Evolutionary conservation across 2,329 filamentous ascomycete genomes (phyloP), one percentile per base, ranked within the genome.

Genomic region (Reticulascus tulasneorum): DNA sequence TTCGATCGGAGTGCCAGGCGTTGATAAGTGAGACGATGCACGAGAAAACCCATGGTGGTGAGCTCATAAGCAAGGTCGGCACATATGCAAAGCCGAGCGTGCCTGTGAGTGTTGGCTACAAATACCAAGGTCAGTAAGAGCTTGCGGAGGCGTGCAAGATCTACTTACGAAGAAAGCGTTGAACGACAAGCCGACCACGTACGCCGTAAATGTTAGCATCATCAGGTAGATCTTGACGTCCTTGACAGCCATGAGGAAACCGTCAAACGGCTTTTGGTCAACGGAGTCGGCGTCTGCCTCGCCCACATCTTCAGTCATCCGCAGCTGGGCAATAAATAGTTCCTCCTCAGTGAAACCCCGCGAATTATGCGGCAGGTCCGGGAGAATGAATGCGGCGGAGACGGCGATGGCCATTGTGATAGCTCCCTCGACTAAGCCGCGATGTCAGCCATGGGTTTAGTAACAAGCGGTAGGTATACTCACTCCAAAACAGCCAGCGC

Each of bases 171-270:
- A 78, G 54, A 77, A 80, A 25, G 72, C 73, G 45, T 77, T 77
- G 54, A 77, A 78, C 0, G 73, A 73, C 24, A 67, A 54, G 4
- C 77, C 76, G 6, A 79, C 65, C 7, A 80, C 75, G 42, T 80
- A 80, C 4, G 75, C 73, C 4, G 73, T 76, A 38, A 80, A 73
- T 2, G 75, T 76, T 7, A 81, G 37, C 68, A 79, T 79, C 72
- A 82, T 74, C 41, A 82, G 49, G 49, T 79, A 82, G 43, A 80
- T 76, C 62, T 81, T 82, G 45, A 60, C 12, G 43, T 82, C 79
- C 54, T 73, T 77, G 32, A 79, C 50, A 0, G 76, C 74, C 69
- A 82, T 75, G 34, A 71, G 60, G 20, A 79, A 54, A 9, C 78
- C 78, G 8, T 67, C 66, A 42, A 76, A 71, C 3, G 63, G 50